Evolutionary conservation across 108 stramenopile genomes (phyloP).

Genomic region (Stephanodiscus triporus): DNA sequence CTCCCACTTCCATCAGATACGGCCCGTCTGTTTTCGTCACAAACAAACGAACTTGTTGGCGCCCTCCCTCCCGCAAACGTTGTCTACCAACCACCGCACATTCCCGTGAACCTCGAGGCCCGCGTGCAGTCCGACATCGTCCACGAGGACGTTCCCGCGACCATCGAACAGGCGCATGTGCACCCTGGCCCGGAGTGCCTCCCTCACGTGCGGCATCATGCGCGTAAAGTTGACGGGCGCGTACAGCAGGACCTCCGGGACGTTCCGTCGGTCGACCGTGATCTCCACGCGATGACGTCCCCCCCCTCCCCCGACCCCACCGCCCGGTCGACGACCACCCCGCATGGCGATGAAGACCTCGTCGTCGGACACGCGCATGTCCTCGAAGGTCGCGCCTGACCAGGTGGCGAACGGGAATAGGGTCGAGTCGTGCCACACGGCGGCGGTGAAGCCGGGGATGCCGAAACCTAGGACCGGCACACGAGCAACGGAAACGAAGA

Average conservation of each 20-base stretch:
- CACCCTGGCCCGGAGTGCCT: conserved; percentile 31
- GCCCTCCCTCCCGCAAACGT: conserved; percentile 28
- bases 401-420: conserved; percentile 44
- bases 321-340: conserved; percentile 1
- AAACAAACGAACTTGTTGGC: conserved; percentile 26
- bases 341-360: conserved; percentile 34
- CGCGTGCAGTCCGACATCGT: conserved; percentile 36
- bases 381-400: conserved; percentile 37
- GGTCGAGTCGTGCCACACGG: conserved; percentile 25
- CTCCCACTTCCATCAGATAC: too few species aligned
- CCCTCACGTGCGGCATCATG: conserved; percentile 38
- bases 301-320: not conserved
- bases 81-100: conserved; percentile 35
- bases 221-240: conserved; percentile 40
- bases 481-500: conserved; percentile 43
- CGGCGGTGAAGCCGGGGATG: conserved; percentile 42
- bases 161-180: conserved; percentile 25
- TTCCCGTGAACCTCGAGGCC: conserved; percentile 42
- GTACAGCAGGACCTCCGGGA: conserved; percentile 36
- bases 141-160: conserved; percentile 19
- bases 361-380: conserved; percentile 25
- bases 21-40: too few species aligned
- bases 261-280: conserved; percentile 29
- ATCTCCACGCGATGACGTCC: conserved; percentile 28
- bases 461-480: conserved; percentile 34